Percentiles rank a stretch among this genome's conserved stretches.
phyloP scores from a whole-genome alignment of 208 protist genomes.

The Wallacemonas sp. region DNA sequence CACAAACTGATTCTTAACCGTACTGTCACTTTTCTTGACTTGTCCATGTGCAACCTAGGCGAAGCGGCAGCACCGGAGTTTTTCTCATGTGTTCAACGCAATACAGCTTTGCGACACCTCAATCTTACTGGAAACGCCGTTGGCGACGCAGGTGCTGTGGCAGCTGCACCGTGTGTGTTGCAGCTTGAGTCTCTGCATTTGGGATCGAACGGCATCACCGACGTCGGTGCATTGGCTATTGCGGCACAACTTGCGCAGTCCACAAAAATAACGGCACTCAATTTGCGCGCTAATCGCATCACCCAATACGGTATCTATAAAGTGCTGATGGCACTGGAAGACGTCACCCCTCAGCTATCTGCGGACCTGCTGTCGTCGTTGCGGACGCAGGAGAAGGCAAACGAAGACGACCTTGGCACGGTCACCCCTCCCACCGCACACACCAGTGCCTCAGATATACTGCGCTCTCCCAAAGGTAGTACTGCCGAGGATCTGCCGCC shows the following conservation, averaged over 20 bases:
- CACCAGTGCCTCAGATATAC: background rate
- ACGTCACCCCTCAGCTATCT: conserved; percentile 14
- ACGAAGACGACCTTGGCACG: background rate
- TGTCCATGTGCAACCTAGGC: conserved; percentile 56
- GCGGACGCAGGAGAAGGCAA: background rate
- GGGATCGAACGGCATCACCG: conserved; percentile 51
- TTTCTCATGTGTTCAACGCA: conserved; percentile 43
- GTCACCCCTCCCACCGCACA: background rate
- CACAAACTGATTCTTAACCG: conserved; percentile 48
- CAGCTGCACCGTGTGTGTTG: conserved; percentile 31
- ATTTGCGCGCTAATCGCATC: conserved; percentile 50
- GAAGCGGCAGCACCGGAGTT: conserved; percentile 34
- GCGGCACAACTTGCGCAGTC: conserved; percentile 29
- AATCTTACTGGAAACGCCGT: conserved; percentile 53
- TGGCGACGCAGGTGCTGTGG: conserved; percentile 46
- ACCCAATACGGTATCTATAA: conserved; percentile 38
- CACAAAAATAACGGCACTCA: conserved; percentile 44
- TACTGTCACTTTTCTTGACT: conserved; percentile 47
- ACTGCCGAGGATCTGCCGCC: no score
- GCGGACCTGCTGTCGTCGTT: conserved; percentile 8
- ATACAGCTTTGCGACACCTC: conserved; percentile 39
- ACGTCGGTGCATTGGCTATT: conserved; percentile 33
- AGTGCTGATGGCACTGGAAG: conserved; percentile 36
- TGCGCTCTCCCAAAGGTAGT: no score
- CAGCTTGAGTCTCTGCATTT: conserved; percentile 58